Conservation (phyloP, 1,139 yeast species). For the Yamadazyma atmosphaerica region DNA sequence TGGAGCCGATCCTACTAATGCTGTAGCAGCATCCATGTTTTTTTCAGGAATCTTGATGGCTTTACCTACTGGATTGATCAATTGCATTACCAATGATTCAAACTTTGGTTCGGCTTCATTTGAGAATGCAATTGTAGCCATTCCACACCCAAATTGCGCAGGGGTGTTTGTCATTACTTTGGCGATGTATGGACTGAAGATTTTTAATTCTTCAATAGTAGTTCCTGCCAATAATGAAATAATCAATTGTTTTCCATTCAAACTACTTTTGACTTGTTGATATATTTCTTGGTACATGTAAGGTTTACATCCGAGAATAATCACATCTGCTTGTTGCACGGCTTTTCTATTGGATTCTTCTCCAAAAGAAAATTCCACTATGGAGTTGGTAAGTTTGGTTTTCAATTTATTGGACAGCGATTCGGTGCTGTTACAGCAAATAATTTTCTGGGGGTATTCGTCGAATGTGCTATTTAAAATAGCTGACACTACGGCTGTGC, state of each 20-base stretch:
- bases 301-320: conserved; percentile 87
- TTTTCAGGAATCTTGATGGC: conserved; percentile 79
- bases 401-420: conserved; percentile 47
- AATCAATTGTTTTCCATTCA: conserved; percentile 58
- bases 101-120: conserved; percentile 46
- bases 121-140: conserved; percentile 84
- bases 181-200: conserved; percentile 61
- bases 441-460: conserved; percentile 69
- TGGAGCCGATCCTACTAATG: conserved; percentile 95
- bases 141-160: conserved; percentile 87
- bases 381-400: conserved; percentile 42
- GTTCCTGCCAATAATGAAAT: conserved; percentile 92
- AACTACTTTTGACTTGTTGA: conserved; percentile 39
- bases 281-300: conserved; percentile 66
- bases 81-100: conserved; percentile 53
- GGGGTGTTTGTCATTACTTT: conserved; percentile 99
- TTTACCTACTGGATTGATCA: conserved; percentile 66
- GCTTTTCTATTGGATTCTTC: conserved; percentile 53
- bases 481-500: conserved; percentile 91
- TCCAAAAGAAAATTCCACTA: conserved; percentile 56
- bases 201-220: conserved; percentile 67
- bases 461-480: conserved; percentile 50
- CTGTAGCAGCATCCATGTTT: conserved; percentile 95
- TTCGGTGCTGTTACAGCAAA: conserved; percentile 71
- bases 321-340: conserved; percentile 62